Evolutionary conservation across 768 basidiomycete species (phyloP).

Genomic region (Xerocomus spinulosus): DNA sequence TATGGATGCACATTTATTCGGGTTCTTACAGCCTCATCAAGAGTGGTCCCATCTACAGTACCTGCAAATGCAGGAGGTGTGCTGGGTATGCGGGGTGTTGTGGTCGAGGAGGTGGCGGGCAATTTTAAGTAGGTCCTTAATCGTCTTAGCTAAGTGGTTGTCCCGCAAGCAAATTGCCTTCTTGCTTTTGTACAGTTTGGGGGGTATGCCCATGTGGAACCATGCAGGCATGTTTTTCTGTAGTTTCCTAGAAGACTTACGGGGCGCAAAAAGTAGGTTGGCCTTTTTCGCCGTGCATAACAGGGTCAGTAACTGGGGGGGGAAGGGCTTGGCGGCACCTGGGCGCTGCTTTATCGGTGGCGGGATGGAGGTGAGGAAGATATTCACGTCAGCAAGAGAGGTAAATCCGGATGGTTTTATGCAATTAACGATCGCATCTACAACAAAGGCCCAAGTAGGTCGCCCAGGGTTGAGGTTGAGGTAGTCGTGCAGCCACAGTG

Average conservation of each 20-base stretch:
- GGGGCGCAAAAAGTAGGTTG: background rate
- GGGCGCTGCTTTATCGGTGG: background rate
- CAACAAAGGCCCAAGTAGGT: background rate
- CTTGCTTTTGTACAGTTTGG: background rate
- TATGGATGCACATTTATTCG: background rate
- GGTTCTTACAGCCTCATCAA: background rate
- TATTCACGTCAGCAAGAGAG: no score
- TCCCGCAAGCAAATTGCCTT: background rate
- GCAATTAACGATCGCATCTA: background rate
- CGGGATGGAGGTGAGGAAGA: no score
- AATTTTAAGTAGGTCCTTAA: background rate
- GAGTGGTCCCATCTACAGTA: background rate
- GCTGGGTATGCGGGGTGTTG: background rate
- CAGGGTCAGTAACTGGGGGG: background rate
- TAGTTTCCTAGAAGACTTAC: background rate
- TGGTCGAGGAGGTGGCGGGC: no score
- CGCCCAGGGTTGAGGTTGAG: background rate
- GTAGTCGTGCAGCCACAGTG: background rate
- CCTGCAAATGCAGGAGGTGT: background rate
- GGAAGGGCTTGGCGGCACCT: background rate
- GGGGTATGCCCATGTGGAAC: background rate
- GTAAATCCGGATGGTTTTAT: no score
- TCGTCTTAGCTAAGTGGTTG: background rate
- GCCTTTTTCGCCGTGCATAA: background rate
- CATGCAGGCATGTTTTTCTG: conserved; percentile 3